Evolutionary conservation across 2,329 filamentous ascomycete genomes (phyloP).

Genomic region (Myriosclerotinia curreyana): DNA sequence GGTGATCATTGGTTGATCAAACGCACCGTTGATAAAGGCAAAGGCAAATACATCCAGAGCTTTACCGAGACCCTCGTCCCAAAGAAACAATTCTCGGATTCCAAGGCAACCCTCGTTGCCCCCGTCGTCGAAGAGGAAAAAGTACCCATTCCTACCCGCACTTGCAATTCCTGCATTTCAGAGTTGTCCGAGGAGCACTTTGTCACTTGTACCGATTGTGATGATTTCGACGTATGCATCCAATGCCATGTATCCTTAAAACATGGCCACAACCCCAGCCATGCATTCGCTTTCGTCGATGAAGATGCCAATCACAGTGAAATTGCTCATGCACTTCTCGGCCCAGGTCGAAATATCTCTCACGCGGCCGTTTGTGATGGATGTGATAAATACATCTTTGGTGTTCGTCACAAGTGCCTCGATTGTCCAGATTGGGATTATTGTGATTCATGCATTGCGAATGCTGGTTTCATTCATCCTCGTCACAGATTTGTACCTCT

Average conservation of each 20-base stretch:
- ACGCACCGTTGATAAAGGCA: conserved; percentile 72
- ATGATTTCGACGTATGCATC: conserved; percentile 91
- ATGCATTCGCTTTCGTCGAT: conserved; percentile 70
- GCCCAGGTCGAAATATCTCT: conserved; percentile 72
- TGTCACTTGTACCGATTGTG: conserved; percentile 78
- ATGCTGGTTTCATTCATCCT: conserved; percentile 67
- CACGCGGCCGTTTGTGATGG: conserved; percentile 94
- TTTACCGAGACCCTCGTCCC: conserved; percentile 76
- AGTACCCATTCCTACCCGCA: conserved; percentile 41
- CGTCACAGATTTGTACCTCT: conserved; percentile 86
- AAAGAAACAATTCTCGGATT: conserved; percentile 30
- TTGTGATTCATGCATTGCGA: conserved; percentile 71
- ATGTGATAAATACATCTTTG: conserved; percentile 82
- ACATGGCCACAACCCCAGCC: conserved; percentile 89
- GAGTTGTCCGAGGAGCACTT: conserved; percentile 71
- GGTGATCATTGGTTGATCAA: conserved; percentile 93
- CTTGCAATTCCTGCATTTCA: conserved; percentile 61
- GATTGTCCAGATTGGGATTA: conserved; percentile 98
- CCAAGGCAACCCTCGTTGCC: conserved; percentile 34
- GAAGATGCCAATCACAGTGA: conserved; percentile 59
- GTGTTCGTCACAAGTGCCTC: conserved; percentile 93
- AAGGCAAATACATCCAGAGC: conserved; percentile 79
- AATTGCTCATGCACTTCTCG: conserved; percentile 64
- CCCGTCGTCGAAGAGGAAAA: conserved; percentile 30
- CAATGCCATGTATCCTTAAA: conserved; percentile 70